Conservation (phyloP, 768 basidiomycete genomes). For the Cytidiella melzeri region DNA sequence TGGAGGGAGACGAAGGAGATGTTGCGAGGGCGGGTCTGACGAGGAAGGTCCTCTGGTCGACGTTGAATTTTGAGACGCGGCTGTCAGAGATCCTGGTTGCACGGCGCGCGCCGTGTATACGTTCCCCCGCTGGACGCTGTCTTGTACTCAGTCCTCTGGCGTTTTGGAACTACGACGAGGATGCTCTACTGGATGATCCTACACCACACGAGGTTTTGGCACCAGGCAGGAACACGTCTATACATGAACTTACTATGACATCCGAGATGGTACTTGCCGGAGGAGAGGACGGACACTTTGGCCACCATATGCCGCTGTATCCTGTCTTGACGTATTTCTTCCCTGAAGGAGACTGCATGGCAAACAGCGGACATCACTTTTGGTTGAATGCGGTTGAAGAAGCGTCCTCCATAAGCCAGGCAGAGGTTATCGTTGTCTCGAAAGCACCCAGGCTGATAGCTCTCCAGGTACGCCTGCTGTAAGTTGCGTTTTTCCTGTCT, state of each 20-base stretch:
- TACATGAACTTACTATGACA: conserved; percentile 60
- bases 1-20: background rate
- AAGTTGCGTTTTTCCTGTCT: conserved; percentile 24
- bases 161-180: conserved; percentile 68
- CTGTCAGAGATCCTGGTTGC: conserved; percentile 42
- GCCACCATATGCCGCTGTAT: conserved; percentile 60
- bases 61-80: conserved; percentile 55
- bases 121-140: conserved; percentile 47
- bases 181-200: conserved; percentile 42
- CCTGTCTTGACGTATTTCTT: conserved; percentile 83
- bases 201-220: conserved; percentile 58
- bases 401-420: conserved; percentile 28
- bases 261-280: conserved; percentile 76
- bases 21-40: conserved; percentile 34
- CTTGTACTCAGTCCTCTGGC: conserved; percentile 67
- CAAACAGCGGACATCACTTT: conserved; percentile 49
- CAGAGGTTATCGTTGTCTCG: conserved; percentile 32
- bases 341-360: conserved; percentile 64
- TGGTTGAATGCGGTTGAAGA: conserved; percentile 57
- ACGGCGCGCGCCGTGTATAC: conserved; percentile 47
- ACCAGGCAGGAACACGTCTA: conserved; percentile 43
- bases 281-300: conserved; percentile 44
- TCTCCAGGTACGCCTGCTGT: conserved; percentile 36
- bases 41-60: conserved; percentile 54
- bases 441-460: conserved; percentile 40